Conservation (phyloP, 768 basidiomycete species). For the Phanerochaete sordida region DNA sequence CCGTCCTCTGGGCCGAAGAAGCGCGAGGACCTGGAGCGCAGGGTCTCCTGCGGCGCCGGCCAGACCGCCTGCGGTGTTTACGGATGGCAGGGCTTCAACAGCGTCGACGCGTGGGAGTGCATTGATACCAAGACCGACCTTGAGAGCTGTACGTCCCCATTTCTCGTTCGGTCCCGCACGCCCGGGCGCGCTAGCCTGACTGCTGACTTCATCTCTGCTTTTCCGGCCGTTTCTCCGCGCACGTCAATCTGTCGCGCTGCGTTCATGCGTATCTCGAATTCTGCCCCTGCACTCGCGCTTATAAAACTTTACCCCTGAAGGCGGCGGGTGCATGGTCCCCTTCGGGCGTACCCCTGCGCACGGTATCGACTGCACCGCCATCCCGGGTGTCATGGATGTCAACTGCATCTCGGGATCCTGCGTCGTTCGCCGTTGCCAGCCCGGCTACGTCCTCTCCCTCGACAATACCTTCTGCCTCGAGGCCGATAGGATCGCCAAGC, state of each 20-base stretch:
- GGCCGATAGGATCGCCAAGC: neutral
- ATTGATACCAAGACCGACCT: slow-evolving; percentile 43
- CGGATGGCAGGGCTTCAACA: slow-evolving; percentile 19
- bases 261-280: neutral
- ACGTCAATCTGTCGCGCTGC: neutral
- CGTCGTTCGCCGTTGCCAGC: slow-evolving; percentile 41
- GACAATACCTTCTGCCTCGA: slow-evolving; percentile 19
- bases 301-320: neutral
- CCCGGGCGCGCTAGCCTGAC: neutral
- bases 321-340: slow-evolving; percentile 17
- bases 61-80: slow-evolving; percentile 42
- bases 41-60: slow-evolving; percentile 33
- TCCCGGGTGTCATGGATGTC: slow-evolving; percentile 47
- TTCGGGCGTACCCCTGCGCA: slow-evolving; percentile 25
- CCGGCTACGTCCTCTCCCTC: slow-evolving; percentile 30
- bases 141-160: slow-evolving; percentile 45
- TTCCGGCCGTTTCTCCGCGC: neutral
- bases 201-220: neutral
- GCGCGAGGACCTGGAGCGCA: slow-evolving; percentile 23
- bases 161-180: neutral
- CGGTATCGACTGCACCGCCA: slow-evolving; percentile 49
- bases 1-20: slow-evolving; percentile 24
- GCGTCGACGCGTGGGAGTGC: slow-evolving; percentile 43
- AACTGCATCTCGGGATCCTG: slow-evolving; percentile 43
- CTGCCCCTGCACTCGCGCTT: neutral